Evolutionary conservation across 2,329 filamentous ascomycete genomes (phyloP), one percentile per base, ranked within the genome.

Genomic region (Fusarium ramigenum): DNA sequence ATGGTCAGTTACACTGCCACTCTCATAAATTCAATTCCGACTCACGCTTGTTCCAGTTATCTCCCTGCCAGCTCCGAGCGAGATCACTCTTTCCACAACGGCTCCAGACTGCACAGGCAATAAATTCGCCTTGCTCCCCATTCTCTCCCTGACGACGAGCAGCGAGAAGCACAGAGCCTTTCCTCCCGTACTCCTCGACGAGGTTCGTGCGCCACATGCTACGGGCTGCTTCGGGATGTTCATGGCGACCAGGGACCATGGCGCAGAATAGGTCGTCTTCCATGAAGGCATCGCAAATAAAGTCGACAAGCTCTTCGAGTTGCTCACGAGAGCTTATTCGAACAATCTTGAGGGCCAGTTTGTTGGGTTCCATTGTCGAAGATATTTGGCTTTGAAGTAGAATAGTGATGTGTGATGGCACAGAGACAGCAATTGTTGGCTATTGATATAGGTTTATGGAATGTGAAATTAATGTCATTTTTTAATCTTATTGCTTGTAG

Each of bases 31-130:
- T 2, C 32, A 14, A 15, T 9, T 11, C 7, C 5, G 6, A 36
- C 63, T 39, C 21, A 60, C 69, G 62, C 30, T 72, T 72, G 8
- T 72, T 54, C 36, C 65, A 63, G 21, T 34, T 69, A n/a, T 72
- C 69, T n/a, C 69, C 69, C n/a, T 72, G 69, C 69, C 69, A 72
- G 23, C 69, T 65, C 9, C 12, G 43, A 23, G 69, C 69, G 8
- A 69, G 14, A 23, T 72, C 65, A 36, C 69, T 72, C 21, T 65
- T 64, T 28, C 69, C 69, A 7, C 46, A 47, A 12, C 69, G 69
- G n/a, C 25, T 21, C 69, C 63, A 72, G 2, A 72, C 25, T 5
- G 69, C 69, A 57, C 72, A 72, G 8, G 57, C 69, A 15, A 72
- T 30, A 47, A 54, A 68, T 4, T 68, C 40, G 8, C 54, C 32